These are phyloP conservation scores for Podospora appendiculata DNA, from an alignment of 495 filamentous ascomycete species.

Conservation along the genomic window DNA sequence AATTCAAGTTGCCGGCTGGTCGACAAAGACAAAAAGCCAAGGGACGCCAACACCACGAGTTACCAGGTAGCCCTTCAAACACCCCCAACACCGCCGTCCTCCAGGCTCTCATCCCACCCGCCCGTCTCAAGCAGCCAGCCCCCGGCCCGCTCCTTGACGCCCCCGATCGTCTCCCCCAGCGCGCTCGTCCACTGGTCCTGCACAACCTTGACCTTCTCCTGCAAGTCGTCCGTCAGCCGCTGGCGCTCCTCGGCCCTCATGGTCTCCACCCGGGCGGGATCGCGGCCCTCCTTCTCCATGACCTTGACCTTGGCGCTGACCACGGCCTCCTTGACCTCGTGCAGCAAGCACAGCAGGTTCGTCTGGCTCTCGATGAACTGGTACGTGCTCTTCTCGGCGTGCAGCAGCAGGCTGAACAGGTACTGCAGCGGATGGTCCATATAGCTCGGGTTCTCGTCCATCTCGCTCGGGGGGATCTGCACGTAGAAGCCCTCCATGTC, in stretches of 20 bases:
- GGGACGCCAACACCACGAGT: too few relatives aligned
- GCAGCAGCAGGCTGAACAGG: conserved; percentile 70
- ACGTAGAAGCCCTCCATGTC: conserved; percentile 41
- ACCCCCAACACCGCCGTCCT: conserved; percentile 40
- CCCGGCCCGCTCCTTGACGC: conserved; percentile 50
- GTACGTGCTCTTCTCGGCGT: conserved; percentile 85
- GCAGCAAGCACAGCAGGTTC: conserved; percentile 85
- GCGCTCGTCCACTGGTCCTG: conserved; percentile 73
- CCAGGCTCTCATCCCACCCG: conserved; percentile 64
- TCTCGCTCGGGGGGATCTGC: conserved; percentile 70
- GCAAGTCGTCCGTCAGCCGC: conserved; percentile 72
- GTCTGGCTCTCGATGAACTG: conserved; percentile 95
- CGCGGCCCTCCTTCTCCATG: conserved; percentile 49
- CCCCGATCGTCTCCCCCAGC: conserved; percentile 41
- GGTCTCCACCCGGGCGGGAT: conserved; percentile 49
- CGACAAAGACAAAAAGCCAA: too few relatives aligned
- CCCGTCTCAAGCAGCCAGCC: conserved; percentile 59
- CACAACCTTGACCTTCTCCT: conserved; percentile 82
- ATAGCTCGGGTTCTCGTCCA: conserved; percentile 78
- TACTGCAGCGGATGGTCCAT: conserved; percentile 77
- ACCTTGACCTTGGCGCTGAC: conserved; percentile 52
- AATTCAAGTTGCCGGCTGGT: too few relatives aligned
- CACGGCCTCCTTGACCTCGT: conserved; percentile 81
- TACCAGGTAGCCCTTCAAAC: conserved; percentile 4
- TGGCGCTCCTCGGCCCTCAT: conserved; percentile 57